Evolutionary conservation across 495 filamentous ascomycete genomes (phyloP).

Genomic region (Xylaria grammica): DNA sequence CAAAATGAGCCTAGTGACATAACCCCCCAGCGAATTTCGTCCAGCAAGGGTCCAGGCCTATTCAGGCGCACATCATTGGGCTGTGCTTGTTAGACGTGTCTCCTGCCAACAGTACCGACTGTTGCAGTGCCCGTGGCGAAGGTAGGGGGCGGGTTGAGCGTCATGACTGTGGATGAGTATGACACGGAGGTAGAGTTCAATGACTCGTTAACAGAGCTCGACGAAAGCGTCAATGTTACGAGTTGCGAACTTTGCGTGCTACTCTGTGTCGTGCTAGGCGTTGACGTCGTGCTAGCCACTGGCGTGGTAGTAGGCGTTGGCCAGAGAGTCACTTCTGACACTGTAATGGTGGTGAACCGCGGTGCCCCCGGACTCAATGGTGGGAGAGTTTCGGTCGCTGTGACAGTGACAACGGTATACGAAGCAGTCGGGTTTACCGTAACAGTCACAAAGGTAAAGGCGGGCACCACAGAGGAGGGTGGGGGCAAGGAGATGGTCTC

Average conservation of each 20-base stretch:
- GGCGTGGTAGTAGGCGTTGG: constrained; percentile 1
- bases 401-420: constrained; percentile 21
- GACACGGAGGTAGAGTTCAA: constrained; percentile 23
- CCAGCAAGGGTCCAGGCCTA: neutral
- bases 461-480: neutral
- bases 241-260: constrained; percentile 5
- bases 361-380: neutral
- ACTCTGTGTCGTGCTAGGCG: constrained; percentile 5
- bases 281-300: too few relatives aligned
- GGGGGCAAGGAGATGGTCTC: constrained; percentile 6
- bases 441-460: constrained; percentile 17
- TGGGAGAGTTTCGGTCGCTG: constrained; percentile 1
- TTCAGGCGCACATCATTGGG: neutral
- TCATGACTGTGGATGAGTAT: constrained; percentile 23
- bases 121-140: constrained; percentile 22
- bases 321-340: constrained; percentile 24
- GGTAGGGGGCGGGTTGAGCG: constrained; percentile 14
- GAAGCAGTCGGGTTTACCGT: constrained; percentile 16
- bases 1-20: neutral
- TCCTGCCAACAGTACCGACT: constrained; percentile 9
- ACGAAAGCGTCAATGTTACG: constrained; percentile 22
- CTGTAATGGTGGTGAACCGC: constrained; percentile 21
- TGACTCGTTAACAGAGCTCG: constrained; percentile 21
- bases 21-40: neutral
- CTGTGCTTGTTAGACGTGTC: neutral